These are phyloP conservation scores for Leishmania braziliensis DNA, from an alignment of 208 protist genomes.

Conservation along the genomic window DNA sequence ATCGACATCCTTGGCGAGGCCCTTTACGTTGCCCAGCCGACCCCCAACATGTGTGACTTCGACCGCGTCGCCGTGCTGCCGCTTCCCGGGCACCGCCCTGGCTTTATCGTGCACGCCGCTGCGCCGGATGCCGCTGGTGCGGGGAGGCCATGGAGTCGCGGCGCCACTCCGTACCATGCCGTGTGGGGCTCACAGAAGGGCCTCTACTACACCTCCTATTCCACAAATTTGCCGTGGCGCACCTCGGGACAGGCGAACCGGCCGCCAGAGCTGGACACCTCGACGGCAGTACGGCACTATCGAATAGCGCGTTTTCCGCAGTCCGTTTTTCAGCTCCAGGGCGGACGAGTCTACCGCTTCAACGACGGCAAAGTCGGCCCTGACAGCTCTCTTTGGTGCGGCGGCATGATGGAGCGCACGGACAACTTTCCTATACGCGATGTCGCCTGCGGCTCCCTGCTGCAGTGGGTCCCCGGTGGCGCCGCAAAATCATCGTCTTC, in stretches of 20 bases:
- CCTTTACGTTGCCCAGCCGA: conserved; percentile 27
- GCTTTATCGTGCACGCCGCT: conserved; percentile 30
- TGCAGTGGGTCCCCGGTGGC: conserved; percentile 15
- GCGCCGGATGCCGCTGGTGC: neutral
- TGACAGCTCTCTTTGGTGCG: conserved; percentile 25
- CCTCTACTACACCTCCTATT: conserved; percentile 19
- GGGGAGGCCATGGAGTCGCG: neutral
- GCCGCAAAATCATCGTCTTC: neutral
- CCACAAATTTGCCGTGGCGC: conserved; percentile 17
- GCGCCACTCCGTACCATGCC: conserved; percentile 14
- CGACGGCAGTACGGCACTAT: neutral
- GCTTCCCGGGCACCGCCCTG: conserved; percentile 15
- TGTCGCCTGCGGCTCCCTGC: conserved; percentile 10
- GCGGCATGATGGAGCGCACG: conserved; percentile 33
- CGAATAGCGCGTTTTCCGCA: conserved; percentile 21
- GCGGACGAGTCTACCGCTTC: conserved; percentile 25
- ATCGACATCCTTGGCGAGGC: conserved; percentile 28
- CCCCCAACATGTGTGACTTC: conserved; percentile 12
- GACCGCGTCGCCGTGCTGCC: conserved; percentile 33
- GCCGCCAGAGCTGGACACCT: neutral
- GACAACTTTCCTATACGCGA: conserved; percentile 18
- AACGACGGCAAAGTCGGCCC: conserved; percentile 34
- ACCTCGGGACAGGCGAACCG: neutral
- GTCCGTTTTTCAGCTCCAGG: conserved; percentile 6
- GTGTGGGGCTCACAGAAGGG: conserved; percentile 31